A percentile compares a stretch with the other conserved stretches of the same genome.
These are phyloP conservation scores for Pseudomonodictys pantanalensis DNA, from an alignment of 495 filamentous ascomycete genomes.

Conservation along the genomic window DNA sequence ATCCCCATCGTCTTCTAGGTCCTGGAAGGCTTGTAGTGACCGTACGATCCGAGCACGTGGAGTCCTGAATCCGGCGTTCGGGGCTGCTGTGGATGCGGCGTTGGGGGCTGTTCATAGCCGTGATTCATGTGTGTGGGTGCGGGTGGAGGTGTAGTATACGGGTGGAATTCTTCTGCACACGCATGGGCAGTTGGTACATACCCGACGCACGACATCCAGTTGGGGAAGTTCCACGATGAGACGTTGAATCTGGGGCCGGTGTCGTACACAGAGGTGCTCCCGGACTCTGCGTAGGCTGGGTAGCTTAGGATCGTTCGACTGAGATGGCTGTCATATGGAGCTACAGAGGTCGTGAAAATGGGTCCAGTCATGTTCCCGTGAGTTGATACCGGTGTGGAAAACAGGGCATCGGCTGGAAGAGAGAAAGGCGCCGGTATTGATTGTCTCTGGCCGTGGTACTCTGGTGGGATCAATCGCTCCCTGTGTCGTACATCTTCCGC, in stretches of 20 bases:
- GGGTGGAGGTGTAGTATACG: too few species aligned
- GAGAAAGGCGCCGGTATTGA: background rate
- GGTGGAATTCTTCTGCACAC: background rate
- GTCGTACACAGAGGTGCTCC: constrained; percentile 8
- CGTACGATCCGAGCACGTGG: constrained; percentile 11
- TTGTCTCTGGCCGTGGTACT: constrained; percentile 1
- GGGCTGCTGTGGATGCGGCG: constrained; percentile 11
- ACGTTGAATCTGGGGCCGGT: background rate
- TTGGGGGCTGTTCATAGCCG: constrained; percentile 1
- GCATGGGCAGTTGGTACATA: background rate
- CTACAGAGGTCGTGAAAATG: background rate
- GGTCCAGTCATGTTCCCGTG: background rate
- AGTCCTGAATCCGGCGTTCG: background rate
- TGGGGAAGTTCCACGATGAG: constrained; percentile 12
- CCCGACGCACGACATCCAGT: constrained; percentile 20
- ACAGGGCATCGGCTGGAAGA: background rate
- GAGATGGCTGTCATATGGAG: constrained; percentile 9
- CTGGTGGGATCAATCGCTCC: background rate
- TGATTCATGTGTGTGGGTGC: constrained; percentile 9
- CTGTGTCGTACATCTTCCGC: background rate
- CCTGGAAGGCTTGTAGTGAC: too few species aligned
- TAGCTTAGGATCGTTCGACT: constrained; percentile 1
- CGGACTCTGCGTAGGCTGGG: background rate
- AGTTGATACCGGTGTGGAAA: background rate
- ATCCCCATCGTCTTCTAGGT: background rate